These are phyloP conservation scores for Polymyxa betae DNA, from an alignment of 208 protist genomes.

Conservation along the genomic window DNA sequence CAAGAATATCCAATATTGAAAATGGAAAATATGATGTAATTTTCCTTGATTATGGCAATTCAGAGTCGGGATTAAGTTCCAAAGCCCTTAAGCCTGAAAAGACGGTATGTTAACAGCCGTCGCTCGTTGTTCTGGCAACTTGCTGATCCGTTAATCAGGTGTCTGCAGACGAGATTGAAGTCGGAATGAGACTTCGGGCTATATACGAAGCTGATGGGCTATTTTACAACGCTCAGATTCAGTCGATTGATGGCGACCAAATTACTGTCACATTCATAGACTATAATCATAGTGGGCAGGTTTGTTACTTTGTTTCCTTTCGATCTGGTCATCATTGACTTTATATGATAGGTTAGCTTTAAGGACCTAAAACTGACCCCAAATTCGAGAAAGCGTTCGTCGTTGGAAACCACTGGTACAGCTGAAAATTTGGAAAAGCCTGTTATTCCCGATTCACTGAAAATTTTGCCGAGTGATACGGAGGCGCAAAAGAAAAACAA, in stretches of 20 bases:
- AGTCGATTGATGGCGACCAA: neutral
- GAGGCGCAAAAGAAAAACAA: conserved; percentile 47
- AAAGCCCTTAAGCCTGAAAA: conserved; percentile 24
- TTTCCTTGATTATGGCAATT: conserved; percentile 50
- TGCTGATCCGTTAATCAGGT: neutral
- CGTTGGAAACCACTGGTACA: neutral
- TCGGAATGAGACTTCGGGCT: neutral
- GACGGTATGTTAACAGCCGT: neutral
- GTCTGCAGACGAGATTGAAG: neutral
- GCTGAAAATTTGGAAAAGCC: neutral
- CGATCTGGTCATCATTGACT: neutral
- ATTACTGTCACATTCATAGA: conserved; percentile 21
- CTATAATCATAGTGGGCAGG: conserved; percentile 19
- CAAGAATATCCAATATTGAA: neutral
- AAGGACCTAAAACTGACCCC: neutral
- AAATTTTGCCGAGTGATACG: conserved; percentile 39
- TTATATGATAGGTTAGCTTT: conserved; percentile 6
- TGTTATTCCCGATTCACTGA: conserved; percentile 42
- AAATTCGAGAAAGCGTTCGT: neutral
- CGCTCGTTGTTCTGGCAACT: neutral
- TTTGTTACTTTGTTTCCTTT: neutral
- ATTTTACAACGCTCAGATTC: conserved; percentile 29
- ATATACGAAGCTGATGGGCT: conserved; percentile 39
- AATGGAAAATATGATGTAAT: conserved; percentile 46
- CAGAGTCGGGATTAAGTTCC: conserved; percentile 12